Conservation (phyloP, 1,284 basidiomycete genomes). For the Amylostereum chailletii region DNA sequence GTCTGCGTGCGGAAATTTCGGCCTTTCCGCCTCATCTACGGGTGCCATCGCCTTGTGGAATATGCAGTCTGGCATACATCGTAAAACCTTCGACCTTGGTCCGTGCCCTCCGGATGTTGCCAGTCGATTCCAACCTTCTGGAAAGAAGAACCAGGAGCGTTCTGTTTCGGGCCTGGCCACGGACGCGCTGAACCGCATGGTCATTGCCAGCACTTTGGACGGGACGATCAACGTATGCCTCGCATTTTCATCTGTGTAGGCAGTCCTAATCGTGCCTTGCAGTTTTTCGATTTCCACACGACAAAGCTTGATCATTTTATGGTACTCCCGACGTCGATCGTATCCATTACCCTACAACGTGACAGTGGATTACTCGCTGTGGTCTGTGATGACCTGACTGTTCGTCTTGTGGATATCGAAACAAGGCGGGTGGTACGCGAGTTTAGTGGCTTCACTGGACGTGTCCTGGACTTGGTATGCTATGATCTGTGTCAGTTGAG, state of each 20-base stretch:
- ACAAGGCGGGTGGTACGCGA: conserved; percentile 85
- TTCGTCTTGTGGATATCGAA: conserved; percentile 89
- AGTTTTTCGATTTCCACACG: conserved; percentile 97
- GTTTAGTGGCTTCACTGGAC: conserved; percentile 70
- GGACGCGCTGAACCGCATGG: conserved; percentile 77
- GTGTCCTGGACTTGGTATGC: conserved; percentile 77
- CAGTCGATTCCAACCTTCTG: conserved; percentile 23
- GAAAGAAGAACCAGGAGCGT: conserved; percentile 40
- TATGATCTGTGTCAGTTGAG: neutral
- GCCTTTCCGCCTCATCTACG: conserved; percentile 73
- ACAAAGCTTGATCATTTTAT: conserved; percentile 65
- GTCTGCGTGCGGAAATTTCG: conserved; percentile 95
- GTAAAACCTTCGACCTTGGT: conserved; percentile 70
- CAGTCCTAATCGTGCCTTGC: conserved; percentile 3
- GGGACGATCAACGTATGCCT: conserved; percentile 73
- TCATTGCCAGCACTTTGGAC: conserved; percentile 82
- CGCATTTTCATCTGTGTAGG: neutral
- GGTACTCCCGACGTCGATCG: conserved; percentile 59
- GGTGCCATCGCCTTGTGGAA: conserved; percentile 88
- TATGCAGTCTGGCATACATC: conserved; percentile 88
- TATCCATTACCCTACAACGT: conserved; percentile 72
- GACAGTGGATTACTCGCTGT: conserved; percentile 84
- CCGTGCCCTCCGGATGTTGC: conserved; percentile 46
- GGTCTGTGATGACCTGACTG: conserved; percentile 77
- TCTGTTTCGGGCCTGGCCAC: conserved; percentile 78